Conservation (phyloP, 768 basidiomycete species). For the Mycena metata region DNA sequence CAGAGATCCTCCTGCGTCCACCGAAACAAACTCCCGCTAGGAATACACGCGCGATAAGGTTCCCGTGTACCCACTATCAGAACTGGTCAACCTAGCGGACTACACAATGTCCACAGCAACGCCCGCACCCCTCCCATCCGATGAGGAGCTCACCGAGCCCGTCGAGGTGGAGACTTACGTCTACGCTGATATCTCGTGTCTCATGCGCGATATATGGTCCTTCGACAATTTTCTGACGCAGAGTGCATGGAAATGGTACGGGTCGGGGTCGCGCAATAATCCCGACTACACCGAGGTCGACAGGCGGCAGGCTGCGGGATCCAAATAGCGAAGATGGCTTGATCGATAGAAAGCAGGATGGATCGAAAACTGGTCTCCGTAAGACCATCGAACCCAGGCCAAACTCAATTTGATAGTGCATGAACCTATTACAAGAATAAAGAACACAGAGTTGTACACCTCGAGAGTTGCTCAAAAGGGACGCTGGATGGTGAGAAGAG, state of each 20-base stretch:
- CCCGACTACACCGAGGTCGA: constrained; percentile 66
- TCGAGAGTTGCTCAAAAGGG: no score
- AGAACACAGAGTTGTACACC: no score
- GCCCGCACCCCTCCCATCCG: constrained; percentile 57
- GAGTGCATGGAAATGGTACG: constrained; percentile 82
- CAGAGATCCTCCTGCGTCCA: neutral
- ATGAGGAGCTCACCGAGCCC: constrained; percentile 48
- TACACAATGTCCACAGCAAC: constrained; percentile 53
- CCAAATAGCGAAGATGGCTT: neutral
- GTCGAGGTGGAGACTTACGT: constrained; percentile 81
- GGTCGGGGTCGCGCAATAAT: constrained; percentile 31
- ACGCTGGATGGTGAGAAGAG: no score
- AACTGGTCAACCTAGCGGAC: constrained; percentile 51
- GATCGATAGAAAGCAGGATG: neutral
- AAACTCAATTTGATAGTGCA: no score
- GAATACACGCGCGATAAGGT: constrained; percentile 78
- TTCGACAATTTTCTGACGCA: constrained; percentile 85
- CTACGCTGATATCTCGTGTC: constrained; percentile 60
- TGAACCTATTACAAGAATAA: no score
- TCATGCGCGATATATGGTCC: constrained; percentile 80
- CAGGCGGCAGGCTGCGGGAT: constrained; percentile 37
- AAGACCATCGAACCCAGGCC: no score
- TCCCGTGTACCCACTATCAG: constrained; percentile 67
- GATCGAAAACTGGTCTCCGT: no score
- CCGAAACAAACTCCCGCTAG: constrained; percentile 53